Conservation (phyloP, 1,139 yeast species). For the Barnettozyma hawaiiensis region DNA sequence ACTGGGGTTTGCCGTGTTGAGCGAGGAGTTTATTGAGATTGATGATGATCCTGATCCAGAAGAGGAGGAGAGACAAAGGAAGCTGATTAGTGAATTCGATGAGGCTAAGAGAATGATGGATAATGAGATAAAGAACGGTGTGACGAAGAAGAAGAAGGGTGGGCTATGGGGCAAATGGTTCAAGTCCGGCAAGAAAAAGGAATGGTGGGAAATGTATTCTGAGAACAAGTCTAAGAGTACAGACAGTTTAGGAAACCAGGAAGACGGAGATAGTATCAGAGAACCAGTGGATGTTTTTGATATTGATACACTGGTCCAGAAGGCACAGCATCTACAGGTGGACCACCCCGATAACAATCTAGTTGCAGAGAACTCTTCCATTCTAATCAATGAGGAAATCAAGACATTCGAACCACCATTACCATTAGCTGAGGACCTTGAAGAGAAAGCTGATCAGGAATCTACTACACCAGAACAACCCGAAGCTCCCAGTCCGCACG, state of each 20-base stretch:
- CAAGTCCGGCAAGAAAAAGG: constrained; percentile 64
- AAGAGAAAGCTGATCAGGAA: constrained; percentile 11
- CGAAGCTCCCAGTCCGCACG: background rate
- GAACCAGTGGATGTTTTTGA: constrained; percentile 16
- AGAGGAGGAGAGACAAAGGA: constrained; percentile 71
- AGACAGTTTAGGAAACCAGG: constrained; percentile 8
- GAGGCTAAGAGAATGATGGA: constrained; percentile 66
- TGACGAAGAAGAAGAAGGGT: constrained; percentile 21
- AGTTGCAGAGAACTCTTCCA: constrained; percentile 1
- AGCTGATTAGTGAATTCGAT: constrained; percentile 76
- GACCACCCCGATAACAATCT: constrained; percentile 17
- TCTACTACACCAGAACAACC: background rate
- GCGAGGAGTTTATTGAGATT: constrained; percentile 91
- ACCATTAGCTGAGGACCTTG: constrained; percentile 11
- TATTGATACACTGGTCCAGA: constrained; percentile 41
- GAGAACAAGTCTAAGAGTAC: constrained; percentile 30
- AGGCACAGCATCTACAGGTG: constrained; percentile 21
- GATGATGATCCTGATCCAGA: constrained; percentile 90
- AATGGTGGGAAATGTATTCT: constrained; percentile 81
- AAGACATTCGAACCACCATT: constrained; percentile 1
- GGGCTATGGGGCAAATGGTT: constrained; percentile 59
- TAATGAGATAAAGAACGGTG: constrained; percentile 33
- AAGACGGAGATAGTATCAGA: constrained; percentile 2
- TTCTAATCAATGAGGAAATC: constrained; percentile 2
- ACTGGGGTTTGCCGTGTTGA: constrained; percentile 74